Evolutionary conservation across 306 rosid species (phyloP), one percentile per base, ranked within the genome.

Genomic region (Clitoria ternatea): DNA sequence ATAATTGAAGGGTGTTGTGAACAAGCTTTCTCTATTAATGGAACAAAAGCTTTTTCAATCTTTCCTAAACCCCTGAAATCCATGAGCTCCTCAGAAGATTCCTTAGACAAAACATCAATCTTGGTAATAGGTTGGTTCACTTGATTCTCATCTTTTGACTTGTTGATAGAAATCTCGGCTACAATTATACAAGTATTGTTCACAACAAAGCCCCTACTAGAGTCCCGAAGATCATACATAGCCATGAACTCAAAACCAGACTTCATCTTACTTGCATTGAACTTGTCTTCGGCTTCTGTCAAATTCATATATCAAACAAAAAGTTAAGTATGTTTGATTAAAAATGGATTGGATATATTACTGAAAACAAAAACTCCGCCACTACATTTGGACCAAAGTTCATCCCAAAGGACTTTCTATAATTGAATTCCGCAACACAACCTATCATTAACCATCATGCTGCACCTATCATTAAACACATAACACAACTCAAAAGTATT

Each of bases 221-320:
- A 87, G 52, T 88, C 83, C 75, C 66, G 54, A 17, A 90, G 81
- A 13, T 90, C 86, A 81, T 76, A 14, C 0, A 90, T 81, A 69
- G 80, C 79, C 77, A 90, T n/a, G n/a, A n/a, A n/a, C n/a, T n/a
- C n/a, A n/a, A n/a, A n/a, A n/a, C n/a, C n/a, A n/a, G n/a, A 11
- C 0, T 18, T 45, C 78, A n/a, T n/a, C n/a, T n/a, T n/a, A n/a
- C n/a, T n/a, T n/a, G n/a, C 77, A 77, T 82, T 86, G 77, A 87
- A 88, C 17, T 69, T 69, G 64, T 86, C 84, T 7, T 77, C 71
- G 7, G 84, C 74, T 52, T 82, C 90, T 88, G 74, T 22, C 29
- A 78, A 66, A 32, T 54, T 27, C 72, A 83, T 4, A 74, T 14
- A n/a, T n/a, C n/a, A n/a, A n/a, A n/a, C 62, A 76, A 49, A n/a